Evolutionary conservation across 148 eudicot species (phyloP), one percentile per base, ranked within the genome.

Genomic region (Dysphania ambrosioides): DNA sequence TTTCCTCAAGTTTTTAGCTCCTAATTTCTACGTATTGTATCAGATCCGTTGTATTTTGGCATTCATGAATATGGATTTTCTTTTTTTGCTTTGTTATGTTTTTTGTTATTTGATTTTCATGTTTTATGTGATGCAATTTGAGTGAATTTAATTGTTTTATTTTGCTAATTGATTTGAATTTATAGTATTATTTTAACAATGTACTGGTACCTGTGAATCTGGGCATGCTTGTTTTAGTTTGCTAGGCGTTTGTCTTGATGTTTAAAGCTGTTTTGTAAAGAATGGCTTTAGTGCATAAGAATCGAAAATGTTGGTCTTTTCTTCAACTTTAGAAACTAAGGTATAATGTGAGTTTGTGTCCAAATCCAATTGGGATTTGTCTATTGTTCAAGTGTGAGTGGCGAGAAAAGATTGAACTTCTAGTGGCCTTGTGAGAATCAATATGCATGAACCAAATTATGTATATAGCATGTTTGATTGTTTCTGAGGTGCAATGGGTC

Each of bases 21-120:
- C 44, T 9, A 38, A 69, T 41, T 76, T 68, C 31, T 30, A 23
- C 59, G 57, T 68, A 58, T 36, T 40, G 47, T 49, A 26, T 72
- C 30, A 78, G 81, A 78, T 78, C 81, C 72, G 64, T 72, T 31
- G 1, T 62, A 1, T 35, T 51, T 32, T 70, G 38, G n/a, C 12
- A 55, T 62, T 71, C 19, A 67, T 47, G 71, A 31, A 69, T 77
- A 62, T 77, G 60, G 79, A 60, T 62, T 32, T 26, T 55, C 55
- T 5, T 10, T 64, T 63, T 35, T 32, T 77, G 24, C 12, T 1
- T 16, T 55, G 23, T 31, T 62, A 16, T 42, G 55, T 53, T 36
- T 47, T 77, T 63, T 34, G 68, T 35, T 1, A 31, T 55, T 77
- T 29, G 55, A 19, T 51, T 53, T 2, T 26, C 40, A 47, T 11